Conservation (phyloP, 2,329 filamentous ascomycete species). For the Mariannaea elegans region DNA sequence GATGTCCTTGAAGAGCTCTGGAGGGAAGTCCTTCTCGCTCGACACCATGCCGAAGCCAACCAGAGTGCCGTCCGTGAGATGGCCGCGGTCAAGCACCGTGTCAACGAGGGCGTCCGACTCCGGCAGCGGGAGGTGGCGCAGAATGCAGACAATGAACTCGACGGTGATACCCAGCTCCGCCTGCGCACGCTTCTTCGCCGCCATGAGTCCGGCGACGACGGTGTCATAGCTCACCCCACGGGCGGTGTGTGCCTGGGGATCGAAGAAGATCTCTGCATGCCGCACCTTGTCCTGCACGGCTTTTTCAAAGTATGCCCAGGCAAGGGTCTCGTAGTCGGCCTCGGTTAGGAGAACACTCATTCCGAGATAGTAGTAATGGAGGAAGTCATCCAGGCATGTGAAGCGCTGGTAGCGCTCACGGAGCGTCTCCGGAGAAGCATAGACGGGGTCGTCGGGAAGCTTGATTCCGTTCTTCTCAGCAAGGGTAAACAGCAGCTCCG, state of each 20-base stretch:
- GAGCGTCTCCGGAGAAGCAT: slow-evolving; percentile 67
- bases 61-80: slow-evolving; percentile 62
- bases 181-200: slow-evolving; percentile 68
- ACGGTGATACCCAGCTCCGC: slow-evolving; percentile 70
- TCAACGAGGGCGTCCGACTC: slow-evolving; percentile 57
- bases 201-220: slow-evolving; percentile 69
- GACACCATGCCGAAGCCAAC: slow-evolving; percentile 74
- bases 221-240: slow-evolving; percentile 71
- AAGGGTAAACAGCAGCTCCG: slow-evolving; percentile 74
- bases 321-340: slow-evolving; percentile 77
- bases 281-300: slow-evolving; percentile 71
- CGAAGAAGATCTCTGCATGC: slow-evolving; percentile 83
- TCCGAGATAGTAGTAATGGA: slow-evolving; percentile 81
- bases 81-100: slow-evolving; percentile 46
- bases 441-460: slow-evolving; percentile 71
- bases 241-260: slow-evolving; percentile 77
- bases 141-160: slow-evolving; percentile 75
- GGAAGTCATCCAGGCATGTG: slow-evolving; percentile 78
- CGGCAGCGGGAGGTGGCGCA: slow-evolving; percentile 72
- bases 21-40: slow-evolving; percentile 66
- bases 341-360: slow-evolving; percentile 73
- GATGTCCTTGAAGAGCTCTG: slow-evolving; percentile 68
- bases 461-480: slow-evolving; percentile 71
- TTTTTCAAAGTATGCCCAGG: slow-evolving; percentile 74
- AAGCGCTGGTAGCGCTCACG: slow-evolving; percentile 72